These are phyloP conservation scores for Chaetothyriales sp. DNA, from an alignment of 2,329 filamentous ascomycete genomes.

Conservation along the genomic window DNA sequence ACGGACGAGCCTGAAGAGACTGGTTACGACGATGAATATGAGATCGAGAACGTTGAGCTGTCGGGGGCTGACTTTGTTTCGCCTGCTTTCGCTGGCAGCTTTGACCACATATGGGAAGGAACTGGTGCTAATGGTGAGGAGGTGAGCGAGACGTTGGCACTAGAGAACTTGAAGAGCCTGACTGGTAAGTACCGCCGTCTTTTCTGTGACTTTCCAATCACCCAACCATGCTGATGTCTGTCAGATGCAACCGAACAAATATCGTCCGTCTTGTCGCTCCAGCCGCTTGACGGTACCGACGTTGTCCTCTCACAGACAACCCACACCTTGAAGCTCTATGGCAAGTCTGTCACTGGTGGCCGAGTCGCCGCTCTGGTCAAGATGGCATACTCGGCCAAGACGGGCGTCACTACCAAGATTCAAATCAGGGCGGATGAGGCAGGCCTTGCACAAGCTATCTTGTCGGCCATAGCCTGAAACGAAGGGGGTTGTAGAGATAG, in stretches of 20 bases:
- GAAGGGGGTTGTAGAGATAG: background rate
- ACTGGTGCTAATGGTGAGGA: constrained; percentile 79
- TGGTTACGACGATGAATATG: constrained; percentile 96
- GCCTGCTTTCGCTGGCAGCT: constrained; percentile 86
- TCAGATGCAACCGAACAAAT: constrained; percentile 86
- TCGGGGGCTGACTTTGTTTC: constrained; percentile 86
- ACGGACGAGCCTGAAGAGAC: constrained; percentile 83
- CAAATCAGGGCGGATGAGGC: constrained; percentile 85
- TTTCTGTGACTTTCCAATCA: background rate
- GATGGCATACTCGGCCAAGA: constrained; percentile 89
- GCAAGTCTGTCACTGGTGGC: constrained; percentile 85
- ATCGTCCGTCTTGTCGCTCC: constrained; percentile 71
- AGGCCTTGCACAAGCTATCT: constrained; percentile 69
- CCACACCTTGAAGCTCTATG: constrained; percentile 88
- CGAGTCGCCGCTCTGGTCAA: constrained; percentile 74
- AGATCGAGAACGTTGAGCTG: constrained; percentile 86
- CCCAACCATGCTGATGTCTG: constrained; percentile 20
- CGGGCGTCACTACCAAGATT: constrained; percentile 91
- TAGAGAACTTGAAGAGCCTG: constrained; percentile 82
- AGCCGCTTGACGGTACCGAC: constrained; percentile 88
- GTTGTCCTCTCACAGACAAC: constrained; percentile 77
- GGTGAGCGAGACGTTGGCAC: constrained; percentile 77
- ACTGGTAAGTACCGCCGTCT: constrained; percentile 54
- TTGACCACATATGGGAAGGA: constrained; percentile 91
- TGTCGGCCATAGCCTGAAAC: constrained; percentile 43